These are phyloP conservation scores for Exsudoporus floridanus DNA, from an alignment of 1,284 basidiomycete genomes.

Conservation along the genomic window DNA sequence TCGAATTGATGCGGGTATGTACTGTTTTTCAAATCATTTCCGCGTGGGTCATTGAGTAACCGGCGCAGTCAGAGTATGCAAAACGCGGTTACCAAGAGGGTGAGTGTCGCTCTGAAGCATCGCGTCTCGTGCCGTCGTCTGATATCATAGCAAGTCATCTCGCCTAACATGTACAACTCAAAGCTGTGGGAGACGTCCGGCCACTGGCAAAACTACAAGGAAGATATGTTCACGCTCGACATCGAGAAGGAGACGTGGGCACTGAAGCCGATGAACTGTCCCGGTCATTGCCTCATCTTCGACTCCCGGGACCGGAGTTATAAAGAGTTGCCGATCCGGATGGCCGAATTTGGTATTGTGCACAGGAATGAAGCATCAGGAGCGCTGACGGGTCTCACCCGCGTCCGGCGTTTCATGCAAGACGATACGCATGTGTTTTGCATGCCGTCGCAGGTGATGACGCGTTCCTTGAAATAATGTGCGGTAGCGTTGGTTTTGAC, in stretches of 20 bases:
- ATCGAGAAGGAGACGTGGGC: conserved; percentile 96
- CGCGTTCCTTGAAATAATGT: too few species aligned
- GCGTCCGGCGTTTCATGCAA: conserved; percentile 94
- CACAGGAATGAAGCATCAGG: conserved; percentile 98
- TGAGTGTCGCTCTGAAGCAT: conserved; percentile 20
- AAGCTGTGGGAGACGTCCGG: conserved; percentile 99
- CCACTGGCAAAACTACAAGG: conserved; percentile 97
- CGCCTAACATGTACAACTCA: conserved; percentile 96
- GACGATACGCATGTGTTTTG: conserved; percentile 99
- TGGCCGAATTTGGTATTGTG: conserved; percentile 98
- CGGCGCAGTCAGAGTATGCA: conserved; percentile 68
- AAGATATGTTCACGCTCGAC: conserved; percentile 95
- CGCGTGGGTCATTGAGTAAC: background rate
- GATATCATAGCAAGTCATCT: conserved; percentile 66
- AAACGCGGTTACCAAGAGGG: conserved; percentile 89
- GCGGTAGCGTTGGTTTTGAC: background rate
- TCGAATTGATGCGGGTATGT: conserved; percentile 86
- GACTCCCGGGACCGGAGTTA: conserved; percentile 93
- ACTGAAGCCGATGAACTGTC: conserved; percentile 99
- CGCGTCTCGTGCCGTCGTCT: background rate
- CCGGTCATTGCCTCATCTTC: conserved; percentile 96
- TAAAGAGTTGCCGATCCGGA: conserved; percentile 93
- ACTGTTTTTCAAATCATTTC: conserved; percentile 3
- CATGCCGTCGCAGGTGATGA: conserved; percentile 79
- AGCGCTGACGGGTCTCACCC: conserved; percentile 89